A percentile compares a stretch with the other conserved stretches of the same genome.
Conservation (phyloP, 2,329 filamentous ascomycete genomes). For the Diaporthe ilicicola region DNA sequence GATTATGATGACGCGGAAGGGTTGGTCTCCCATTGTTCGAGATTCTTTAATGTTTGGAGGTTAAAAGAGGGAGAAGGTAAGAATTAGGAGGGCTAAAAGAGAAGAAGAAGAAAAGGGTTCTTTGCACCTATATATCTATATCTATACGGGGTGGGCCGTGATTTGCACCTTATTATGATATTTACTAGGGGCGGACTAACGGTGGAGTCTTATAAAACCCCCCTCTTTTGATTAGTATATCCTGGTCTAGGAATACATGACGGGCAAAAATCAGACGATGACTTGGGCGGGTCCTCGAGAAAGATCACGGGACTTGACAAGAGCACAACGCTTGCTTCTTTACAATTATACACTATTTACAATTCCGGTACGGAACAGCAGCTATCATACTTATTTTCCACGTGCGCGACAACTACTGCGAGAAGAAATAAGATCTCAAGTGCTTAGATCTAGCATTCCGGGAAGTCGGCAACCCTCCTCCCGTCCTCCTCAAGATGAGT, state of each 20-base stretch:
- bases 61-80: background rate
- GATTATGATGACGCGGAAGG: conserved; percentile 38
- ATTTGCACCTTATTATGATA: background rate
- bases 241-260: background rate
- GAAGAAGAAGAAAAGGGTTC: background rate
- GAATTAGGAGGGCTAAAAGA: background rate
- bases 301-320: background rate
- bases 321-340: conserved; percentile 16
- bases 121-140: background rate
- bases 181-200: background rate
- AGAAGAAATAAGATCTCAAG: background rate
- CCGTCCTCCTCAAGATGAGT: background rate
- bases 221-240: background rate
- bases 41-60: too few species aligned
- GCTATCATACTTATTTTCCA: background rate
- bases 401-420: background rate
- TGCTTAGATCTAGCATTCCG: background rate
- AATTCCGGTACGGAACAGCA: background rate
- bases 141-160: background rate
- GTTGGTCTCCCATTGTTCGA: background rate
- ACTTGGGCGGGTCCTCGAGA: background rate
- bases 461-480: background rate
- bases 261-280: background rate
- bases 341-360: conserved; percentile 1
- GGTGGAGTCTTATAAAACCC: background rate